Base-by-base conservation (phyloP, 352 stramenopile species). In the Pythium brassicae region DNA sequence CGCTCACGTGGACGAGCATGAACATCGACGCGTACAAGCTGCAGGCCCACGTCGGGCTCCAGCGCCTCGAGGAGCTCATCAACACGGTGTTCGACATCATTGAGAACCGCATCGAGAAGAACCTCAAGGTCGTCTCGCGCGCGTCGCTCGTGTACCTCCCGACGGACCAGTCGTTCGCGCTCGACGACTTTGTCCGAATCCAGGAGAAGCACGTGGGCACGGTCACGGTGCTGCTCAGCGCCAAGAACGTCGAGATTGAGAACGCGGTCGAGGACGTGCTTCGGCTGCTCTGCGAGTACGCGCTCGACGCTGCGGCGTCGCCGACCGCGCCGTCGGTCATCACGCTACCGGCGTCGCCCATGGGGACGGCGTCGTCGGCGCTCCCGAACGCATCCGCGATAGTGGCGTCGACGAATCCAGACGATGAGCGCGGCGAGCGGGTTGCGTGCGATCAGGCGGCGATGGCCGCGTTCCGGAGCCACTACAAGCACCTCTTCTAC, bases 1-100 rank as follows among this genome's bases (percentile, higher is more conserved):
- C 84, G 6, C 69, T 95, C 5, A 94, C 86, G n/a, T 96, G 86
- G 86, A 96, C 85, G 17, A 92, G 78, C 55, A 93, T 96, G 83
- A 94, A 94, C 62, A 94, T 96, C 40, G 83, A 94, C 43, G 68
- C 74, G 20, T 96, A 92, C 59, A 92, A 86, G 34, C 65, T 73
- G 10, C 71, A 87, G 37, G 78, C 74, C 4, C 78, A 91, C 43
- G 60, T 61, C 26, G 81, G 71, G 2, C 55, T 94, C 8, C 78
- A 92, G 53, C 69, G 79, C 6, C 69, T 96, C 6, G 84, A 92
- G 27, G 80, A 94, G 26, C 70, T 94, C 14, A 90, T 96, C 52
- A 87, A 86, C 45, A 93, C 76, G 45, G 76, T 90, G 3, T 71
- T 87, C 50, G 83, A 91, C 42, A 83, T 87, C 19, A 91, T 93